These are phyloP conservation scores for Triangularia setosa DNA, from an alignment of 2,329 filamentous ascomycete species.

Conservation along the genomic window DNA sequence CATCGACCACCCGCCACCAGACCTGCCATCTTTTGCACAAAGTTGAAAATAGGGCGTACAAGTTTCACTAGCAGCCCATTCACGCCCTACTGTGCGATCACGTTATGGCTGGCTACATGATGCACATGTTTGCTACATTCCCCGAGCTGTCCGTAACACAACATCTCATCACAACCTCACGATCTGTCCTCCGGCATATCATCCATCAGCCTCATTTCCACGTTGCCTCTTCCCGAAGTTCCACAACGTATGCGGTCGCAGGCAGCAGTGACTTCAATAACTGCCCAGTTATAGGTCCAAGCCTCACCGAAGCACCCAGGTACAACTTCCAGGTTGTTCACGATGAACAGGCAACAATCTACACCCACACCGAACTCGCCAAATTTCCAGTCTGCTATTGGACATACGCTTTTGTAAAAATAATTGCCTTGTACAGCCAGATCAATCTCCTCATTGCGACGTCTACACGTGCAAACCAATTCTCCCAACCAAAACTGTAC, in stretches of 20 bases:
- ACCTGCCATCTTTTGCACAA: no score
- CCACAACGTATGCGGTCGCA: neutral
- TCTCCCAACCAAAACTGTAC: neutral
- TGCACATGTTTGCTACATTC: neutral
- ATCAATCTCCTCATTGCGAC: no score
- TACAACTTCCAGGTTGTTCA: no score
- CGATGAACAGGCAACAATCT: no score
- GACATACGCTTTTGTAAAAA: no score
- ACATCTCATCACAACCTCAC: neutral
- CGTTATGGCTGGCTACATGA: neutral
- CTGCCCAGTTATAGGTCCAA: neutral
- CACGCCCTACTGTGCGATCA: neutral
- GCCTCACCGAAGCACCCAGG: neutral
- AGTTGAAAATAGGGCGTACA: neutral
- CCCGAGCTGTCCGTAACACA: neutral
- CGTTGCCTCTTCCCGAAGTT: neutral
- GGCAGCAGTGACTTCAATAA: neutral
- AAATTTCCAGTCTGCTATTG: neutral
- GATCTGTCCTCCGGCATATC: neutral
- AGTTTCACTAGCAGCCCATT: neutral
- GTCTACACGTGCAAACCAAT: no score
- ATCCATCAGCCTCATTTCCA: neutral
- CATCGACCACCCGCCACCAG: no score
- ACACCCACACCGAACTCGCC: no score
- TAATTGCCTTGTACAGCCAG: no score